Base-by-base conservation (phyloP, 148 eudicot genomes). In the Rhododendron ferrugineum region DNA sequence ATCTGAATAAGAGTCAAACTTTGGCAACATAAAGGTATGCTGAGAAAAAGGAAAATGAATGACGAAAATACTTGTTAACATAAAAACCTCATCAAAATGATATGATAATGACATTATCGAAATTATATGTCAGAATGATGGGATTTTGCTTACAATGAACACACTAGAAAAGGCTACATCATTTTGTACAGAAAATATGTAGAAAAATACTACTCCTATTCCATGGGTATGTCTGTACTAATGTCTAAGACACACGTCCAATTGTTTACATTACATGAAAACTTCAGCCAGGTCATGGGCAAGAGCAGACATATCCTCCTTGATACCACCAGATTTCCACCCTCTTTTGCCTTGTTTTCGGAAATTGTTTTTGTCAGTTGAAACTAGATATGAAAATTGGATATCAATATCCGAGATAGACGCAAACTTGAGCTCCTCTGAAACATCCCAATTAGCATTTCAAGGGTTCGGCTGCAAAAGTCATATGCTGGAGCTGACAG, bases 1-100 rank as follows among this genome's bases (percentile, higher is more conserved):
- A 88, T 88, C 84, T 83, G 52, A 68, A 32, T 1, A 64, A 83
- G 84, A 86, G 86, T 86, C 88, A 88, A 85, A 88, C 64, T 64
- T 87, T 80, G 83, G 87, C 68, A 88, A 46, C n/a, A 28, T 8
- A 50, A 60, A 5, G 36, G 13, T 3, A 2, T 72, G 15, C n/a
- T 4, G 28, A 66, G 47, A 85, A 23, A 60, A 79, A 85, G 28
- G 15, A 78, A 42, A 72, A 30, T 34, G 36, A 72, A 70, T 74
- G 5, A 40, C 7, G 8, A 32, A 20, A 40, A 36, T 4, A 74
- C 36, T 34, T 74, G 22, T 16, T 30, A 2, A 16, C 78, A 28
- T 1, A 10, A 23, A 68, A 68, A 10, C 23, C 2, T n/a, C 26
- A 22, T 60, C 26, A 22, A n/a, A 64, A 64, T 64, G 70, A 23